Base-by-base conservation (phyloP, 2,329 filamentous ascomycete genomes). In the Exophiala xenobiotica region DNA sequence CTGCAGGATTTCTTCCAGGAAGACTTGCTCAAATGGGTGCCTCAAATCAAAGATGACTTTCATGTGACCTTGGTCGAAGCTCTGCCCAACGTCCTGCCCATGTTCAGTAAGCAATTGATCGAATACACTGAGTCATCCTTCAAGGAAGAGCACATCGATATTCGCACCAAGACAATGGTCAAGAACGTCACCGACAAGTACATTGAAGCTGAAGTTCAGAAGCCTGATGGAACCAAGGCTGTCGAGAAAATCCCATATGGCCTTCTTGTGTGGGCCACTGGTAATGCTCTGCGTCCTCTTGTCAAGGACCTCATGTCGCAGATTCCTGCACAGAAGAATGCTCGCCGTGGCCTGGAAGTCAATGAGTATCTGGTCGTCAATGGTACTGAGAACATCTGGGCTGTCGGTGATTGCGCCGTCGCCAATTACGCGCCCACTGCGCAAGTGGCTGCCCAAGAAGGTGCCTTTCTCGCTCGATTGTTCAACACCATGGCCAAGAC, bases 401-500 rank as follows among this genome's bases (percentile, higher is more conserved):
- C 93, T 43, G 86, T 96, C 46, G 93, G 93, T 65, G 93, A 99
- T 78, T 99, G 93, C 70, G 92, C 92, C 49, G 87, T 97, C 43
- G 93, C 93, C 62, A 95, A 95, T 70, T 99, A 99, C 69, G 93
- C 93, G 23, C 93, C 93, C 27, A 99, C 93, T 6, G 93, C 93
- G 23, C 93, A 99, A 78, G 93, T 99, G 40, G 93, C 93, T 51
- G 83, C 88, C 7, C 93, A 99, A 75, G 93, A 99, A 75, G 93
- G 93, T 67, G 85, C 83, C 66, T 99, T 97, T 83, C 81, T 99
- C 29, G 93, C 90, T 33, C 85, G 89, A 58, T 83, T 99, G 55
- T 96, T 99, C 80, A 99, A 99, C 80, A 95, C 93, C 73, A 96
- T 97, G 89, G 93, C 91, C 69, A 95, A 91, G 81, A 95, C 90